phyloP scores from a whole-genome alignment of 2,329 filamentous ascomycete genomes.

The Arthrobotrys iridis region DNA sequence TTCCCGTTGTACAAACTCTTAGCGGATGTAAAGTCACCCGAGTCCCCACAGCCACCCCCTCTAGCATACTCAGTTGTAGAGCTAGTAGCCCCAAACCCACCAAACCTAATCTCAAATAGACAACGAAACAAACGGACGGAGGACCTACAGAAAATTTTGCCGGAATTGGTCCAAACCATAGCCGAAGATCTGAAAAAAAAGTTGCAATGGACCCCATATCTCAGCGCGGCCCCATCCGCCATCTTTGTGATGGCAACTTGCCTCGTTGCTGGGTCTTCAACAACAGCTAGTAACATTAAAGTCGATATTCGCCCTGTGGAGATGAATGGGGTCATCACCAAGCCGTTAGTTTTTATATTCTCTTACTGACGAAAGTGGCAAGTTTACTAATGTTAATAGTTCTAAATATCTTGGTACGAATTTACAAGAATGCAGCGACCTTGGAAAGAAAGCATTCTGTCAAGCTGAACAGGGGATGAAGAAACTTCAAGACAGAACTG shows the following conservation, averaged over 20 bases:
- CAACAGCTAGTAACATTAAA: not conserved
- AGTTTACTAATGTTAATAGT: not conserved
- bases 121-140: not conserved
- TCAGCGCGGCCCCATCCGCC: not conserved
- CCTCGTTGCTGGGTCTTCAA: not conserved
- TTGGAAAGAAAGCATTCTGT: constrained; percentile 25
- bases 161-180: not conserved
- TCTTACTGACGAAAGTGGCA: not conserved
- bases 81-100: not conserved
- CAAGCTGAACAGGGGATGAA: constrained; percentile 26
- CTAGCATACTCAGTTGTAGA: no score
- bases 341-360: not conserved
- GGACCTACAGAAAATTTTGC: not conserved
- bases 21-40: no score
- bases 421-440: not conserved
- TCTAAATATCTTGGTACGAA: constrained; percentile 2
- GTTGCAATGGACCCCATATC: constrained; percentile 15
- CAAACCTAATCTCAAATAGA: not conserved
- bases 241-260: constrained; percentile 5
- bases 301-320: not conserved
- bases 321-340: not conserved
- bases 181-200: not conserved
- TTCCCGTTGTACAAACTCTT: not conserved
- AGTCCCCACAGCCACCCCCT: not conserved
- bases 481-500: not conserved